phyloP scores from a whole-genome alignment of 228 moss, liverwort and hornwort species.

The Sphagnum magellanicum region DNA sequence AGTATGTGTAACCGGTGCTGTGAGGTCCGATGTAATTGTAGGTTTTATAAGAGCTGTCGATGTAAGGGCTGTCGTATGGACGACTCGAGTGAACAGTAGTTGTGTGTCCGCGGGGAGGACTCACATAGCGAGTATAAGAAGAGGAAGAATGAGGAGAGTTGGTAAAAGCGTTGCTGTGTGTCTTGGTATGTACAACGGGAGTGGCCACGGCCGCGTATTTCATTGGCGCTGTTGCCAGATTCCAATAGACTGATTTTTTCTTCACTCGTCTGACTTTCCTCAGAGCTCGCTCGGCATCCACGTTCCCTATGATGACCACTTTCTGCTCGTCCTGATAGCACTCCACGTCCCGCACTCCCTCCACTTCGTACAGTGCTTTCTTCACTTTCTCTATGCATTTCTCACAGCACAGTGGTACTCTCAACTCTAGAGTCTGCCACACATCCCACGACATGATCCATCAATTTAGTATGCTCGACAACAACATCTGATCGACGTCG shows the following conservation, averaged over 20 bases:
- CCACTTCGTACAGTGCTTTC: conserved; percentile 10
- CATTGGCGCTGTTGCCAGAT: conserved; percentile 23
- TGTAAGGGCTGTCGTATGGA: conserved; percentile 21
- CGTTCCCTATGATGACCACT: conserved; percentile 26
- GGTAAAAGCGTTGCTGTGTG: conserved; percentile 9
- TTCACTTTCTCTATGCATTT: conserved; percentile 40
- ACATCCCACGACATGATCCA: not conserved
- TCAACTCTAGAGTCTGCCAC: conserved; percentile 19
- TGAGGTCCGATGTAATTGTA: not conserved
- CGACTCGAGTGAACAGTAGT: not conserved
- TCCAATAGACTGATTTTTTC: conserved; percentile 30
- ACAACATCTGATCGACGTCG: not conserved
- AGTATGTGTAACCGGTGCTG: no score
- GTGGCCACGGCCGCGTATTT: conserved; percentile 10
- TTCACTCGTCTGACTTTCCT: conserved; percentile 35
- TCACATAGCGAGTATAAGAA: not conserved
- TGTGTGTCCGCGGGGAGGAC: conserved; percentile 16
- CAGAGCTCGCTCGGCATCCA: conserved; percentile 32
- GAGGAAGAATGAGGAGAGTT: not conserved
- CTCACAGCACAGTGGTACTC: conserved; percentile 52
- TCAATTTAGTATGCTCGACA: not conserved
- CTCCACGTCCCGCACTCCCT: conserved; percentile 19
- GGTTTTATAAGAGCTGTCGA: conserved; percentile 41
- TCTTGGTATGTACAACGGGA: conserved; percentile 1
- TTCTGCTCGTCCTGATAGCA: conserved; percentile 24